Evolutionary conservation across 2,329 filamentous ascomycete species (phyloP).

Genomic region (Scopulariopsis brevicaulis): DNA sequence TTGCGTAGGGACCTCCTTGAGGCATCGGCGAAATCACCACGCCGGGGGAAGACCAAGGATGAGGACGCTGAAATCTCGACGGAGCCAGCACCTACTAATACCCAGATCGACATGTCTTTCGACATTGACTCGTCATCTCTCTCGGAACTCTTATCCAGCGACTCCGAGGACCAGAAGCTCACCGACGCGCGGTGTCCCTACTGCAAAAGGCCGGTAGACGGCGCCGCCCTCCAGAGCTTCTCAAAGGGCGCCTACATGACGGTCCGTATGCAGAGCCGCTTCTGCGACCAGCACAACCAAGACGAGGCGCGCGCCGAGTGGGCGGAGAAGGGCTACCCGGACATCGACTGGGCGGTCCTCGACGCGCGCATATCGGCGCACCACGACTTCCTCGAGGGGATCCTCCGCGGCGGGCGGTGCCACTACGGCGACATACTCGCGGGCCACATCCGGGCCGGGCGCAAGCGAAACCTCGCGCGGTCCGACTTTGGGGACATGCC

Average conservation of each 20-base stretch:
- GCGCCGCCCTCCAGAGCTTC: slow-evolving; percentile 39
- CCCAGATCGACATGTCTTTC: not conserved
- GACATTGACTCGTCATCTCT: slow-evolving; percentile 1
- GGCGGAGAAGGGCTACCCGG: slow-evolving; percentile 49
- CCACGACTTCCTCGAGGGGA: slow-evolving; percentile 38
- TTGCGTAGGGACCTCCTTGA: not conserved
- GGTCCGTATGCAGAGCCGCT: slow-evolving; percentile 46
- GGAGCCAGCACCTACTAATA: not conserved
- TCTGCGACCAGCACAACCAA: slow-evolving; percentile 53
- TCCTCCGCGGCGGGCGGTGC: slow-evolving; percentile 50
- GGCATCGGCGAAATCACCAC: not conserved
- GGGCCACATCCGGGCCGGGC: slow-evolving; percentile 41
- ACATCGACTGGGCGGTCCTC: slow-evolving; percentile 57
- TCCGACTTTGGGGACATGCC: slow-evolving; percentile 50
- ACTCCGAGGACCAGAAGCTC: slow-evolving; percentile 2
- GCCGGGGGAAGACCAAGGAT: not conserved
- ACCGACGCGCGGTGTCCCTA: slow-evolving; percentile 45
- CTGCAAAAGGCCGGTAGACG: slow-evolving; percentile 50
- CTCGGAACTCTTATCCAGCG: slow-evolving; percentile 6
- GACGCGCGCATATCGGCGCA: slow-evolving; percentile 46
- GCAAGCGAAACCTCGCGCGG: slow-evolving; percentile 47
- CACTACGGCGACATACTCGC: slow-evolving; percentile 49
- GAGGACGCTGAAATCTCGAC: not conserved
- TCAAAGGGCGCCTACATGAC: slow-evolving; percentile 34
- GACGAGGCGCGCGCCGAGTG: slow-evolving; percentile 37